These are phyloP conservation scores for Moesziomyces parantarcticus DNA, from an alignment of 1,284 basidiomycete genomes.

Conservation along the genomic window DNA sequence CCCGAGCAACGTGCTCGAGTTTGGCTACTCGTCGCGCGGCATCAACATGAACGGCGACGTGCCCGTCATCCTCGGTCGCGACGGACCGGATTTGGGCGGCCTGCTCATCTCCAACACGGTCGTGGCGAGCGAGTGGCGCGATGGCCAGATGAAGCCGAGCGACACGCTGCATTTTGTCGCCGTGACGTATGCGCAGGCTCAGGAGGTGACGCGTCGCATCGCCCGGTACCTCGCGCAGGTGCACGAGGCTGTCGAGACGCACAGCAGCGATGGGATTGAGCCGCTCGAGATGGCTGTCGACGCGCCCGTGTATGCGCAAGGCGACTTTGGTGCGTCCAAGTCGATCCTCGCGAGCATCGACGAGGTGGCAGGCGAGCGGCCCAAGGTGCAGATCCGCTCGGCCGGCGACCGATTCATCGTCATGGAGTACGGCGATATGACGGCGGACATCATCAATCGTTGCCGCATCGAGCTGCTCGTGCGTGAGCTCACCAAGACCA, in stretches of 20 bases:
- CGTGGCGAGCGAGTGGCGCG: slow-evolving; percentile 73
- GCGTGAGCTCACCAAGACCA: slow-evolving; percentile 57
- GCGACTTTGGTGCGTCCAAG: slow-evolving; percentile 8
- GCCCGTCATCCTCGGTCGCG: slow-evolving; percentile 76
- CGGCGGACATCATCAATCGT: slow-evolving; percentile 67
- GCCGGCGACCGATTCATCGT: slow-evolving; percentile 30
- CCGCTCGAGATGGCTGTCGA: slow-evolving; percentile 10
- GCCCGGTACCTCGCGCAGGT: slow-evolving; percentile 12
- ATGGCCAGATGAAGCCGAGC: slow-evolving; percentile 75
- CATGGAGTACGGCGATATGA: slow-evolving; percentile 39
- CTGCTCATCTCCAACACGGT: slow-evolving; percentile 71
- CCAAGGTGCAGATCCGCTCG: slow-evolving; percentile 26
- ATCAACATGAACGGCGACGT: slow-evolving; percentile 78
- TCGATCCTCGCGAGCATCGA: slow-evolving; percentile 14
- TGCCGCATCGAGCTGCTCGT: slow-evolving; percentile 71
- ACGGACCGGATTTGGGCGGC: slow-evolving; percentile 72
- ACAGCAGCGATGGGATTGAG: slow-evolving; percentile 1
- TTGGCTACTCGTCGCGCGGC: slow-evolving; percentile 75
- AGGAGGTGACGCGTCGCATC: slow-evolving; percentile 47
- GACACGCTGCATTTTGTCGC: slow-evolving; percentile 72
- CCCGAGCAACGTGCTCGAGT: slow-evolving; percentile 78
- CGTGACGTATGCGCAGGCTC: slow-evolving; percentile 70
- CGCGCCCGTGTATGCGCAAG: slow-evolving; percentile 2
- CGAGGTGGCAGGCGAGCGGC: slow-evolving; percentile 9
- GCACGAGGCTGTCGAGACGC: not conserved